Evolutionary conservation across 1,139 yeast species (phyloP), one percentile per base, ranked within the genome.

Genomic region (Suhomyces atakaporum): DNA sequence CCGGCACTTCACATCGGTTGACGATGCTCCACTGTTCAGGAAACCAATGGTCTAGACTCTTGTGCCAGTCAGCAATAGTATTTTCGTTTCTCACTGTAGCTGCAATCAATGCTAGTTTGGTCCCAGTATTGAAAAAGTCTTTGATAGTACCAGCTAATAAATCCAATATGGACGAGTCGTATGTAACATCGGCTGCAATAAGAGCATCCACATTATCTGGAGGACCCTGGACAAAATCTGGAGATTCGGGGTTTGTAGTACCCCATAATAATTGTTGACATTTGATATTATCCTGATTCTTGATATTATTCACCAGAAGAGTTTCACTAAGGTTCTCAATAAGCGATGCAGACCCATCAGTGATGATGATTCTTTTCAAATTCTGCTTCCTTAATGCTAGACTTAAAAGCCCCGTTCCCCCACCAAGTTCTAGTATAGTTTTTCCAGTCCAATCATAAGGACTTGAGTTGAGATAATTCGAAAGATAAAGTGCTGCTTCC

Each of bases 371-470:
- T 30, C 59, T 54, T 2, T 49, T 45, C 4, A 63, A 41, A 1
- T 29, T 28, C 18, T 45, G 42, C 33, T 62, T 62, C n/a, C 61
- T 56, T 8, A 81, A 49, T 1, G 84, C 62, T 13, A 87, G 53
- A 10, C 95, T 81, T 1, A 85, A 83, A n/a, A 90, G 61, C 0
- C 97, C 97, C 0, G 97, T 88, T 0, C 97, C 97, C 15, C 94
- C 77, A 0, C 97, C 97, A 19, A 90, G 60, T 51, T 90, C 97
- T 18, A 88, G 55, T 0, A 85, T 57, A 0, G 53, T 53, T 24
- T 58, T 52, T 6, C 49, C 46, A 4, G 16, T 27, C 28, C 51
- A 38, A 23, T 50, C 27, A 7, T 23, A 12, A 2, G 16, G 14
- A 8, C 28, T 27, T 5, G 45, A 38, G 21, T 61, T 46, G 26